Percentiles rank a stretch among this genome's conserved stretches.
phyloP scores from a whole-genome alignment of 2,329 filamentous ascomycete species.

The Emericellopsis cladophorae region DNA sequence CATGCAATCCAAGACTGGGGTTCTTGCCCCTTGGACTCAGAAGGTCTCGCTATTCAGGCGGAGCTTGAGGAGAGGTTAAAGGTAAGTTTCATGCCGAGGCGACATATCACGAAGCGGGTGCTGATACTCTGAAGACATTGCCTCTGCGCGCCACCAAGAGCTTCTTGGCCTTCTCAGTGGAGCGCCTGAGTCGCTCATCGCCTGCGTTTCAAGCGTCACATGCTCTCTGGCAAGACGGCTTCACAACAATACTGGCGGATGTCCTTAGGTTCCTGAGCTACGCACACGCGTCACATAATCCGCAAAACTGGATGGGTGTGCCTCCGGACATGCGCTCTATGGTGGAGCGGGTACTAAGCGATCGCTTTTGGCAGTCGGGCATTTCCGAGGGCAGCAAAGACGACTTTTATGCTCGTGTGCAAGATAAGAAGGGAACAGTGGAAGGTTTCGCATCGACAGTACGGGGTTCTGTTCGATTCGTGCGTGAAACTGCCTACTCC shows the following conservation, averaged over 20 bases:
- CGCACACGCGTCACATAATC: slow-evolving; percentile 84
- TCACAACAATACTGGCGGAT: slow-evolving; percentile 73
- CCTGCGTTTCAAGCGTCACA: slow-evolving; percentile 64
- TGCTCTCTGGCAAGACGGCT: slow-evolving; percentile 71
- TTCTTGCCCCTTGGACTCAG: slow-evolving; percentile 58
- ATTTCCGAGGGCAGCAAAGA: slow-evolving; percentile 94
- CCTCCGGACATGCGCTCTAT: slow-evolving; percentile 64
- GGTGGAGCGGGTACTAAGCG: slow-evolving; percentile 74
- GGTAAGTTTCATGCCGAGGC: slow-evolving; percentile 21
- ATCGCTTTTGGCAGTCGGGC: slow-evolving; percentile 96
- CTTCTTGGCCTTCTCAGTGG: slow-evolving; percentile 83
- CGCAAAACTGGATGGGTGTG: slow-evolving; percentile 68
- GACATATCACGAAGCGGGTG: neutral
- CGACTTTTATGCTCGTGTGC: slow-evolving; percentile 87
- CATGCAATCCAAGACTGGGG: slow-evolving; percentile 77
- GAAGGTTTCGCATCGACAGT: slow-evolving; percentile 93
- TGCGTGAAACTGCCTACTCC: slow-evolving; percentile 87
- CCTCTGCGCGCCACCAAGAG: slow-evolving; percentile 83
- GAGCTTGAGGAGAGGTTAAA: slow-evolving; percentile 67
- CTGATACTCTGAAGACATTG: slow-evolving; percentile 35
- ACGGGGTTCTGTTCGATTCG: slow-evolving; percentile 74
- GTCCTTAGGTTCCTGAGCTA: slow-evolving; percentile 77
- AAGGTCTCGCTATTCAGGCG: slow-evolving; percentile 67
- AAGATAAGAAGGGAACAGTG: slow-evolving; percentile 76
- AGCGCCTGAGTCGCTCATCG: slow-evolving; percentile 67